These are phyloP conservation scores for Didymella arachidicola DNA, from an alignment of 2,329 filamentous ascomycete genomes.

Conservation along the genomic window DNA sequence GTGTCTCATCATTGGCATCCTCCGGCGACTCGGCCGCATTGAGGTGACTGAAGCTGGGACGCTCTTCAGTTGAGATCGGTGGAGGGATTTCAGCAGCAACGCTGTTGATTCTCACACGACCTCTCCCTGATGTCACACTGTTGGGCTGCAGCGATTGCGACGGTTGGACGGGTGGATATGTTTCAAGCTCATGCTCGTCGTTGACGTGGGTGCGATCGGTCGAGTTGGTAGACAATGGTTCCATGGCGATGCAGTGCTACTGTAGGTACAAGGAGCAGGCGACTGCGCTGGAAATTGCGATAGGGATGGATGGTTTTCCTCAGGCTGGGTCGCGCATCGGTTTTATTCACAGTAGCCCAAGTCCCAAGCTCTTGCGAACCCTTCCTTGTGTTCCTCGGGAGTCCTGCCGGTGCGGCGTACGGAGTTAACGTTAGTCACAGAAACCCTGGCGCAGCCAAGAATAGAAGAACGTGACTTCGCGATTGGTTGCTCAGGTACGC, in stretches of 20 bases:
- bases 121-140: slow-evolving; percentile 21
- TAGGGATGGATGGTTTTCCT: not conserved
- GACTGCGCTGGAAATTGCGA: not conserved
- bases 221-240: slow-evolving; percentile 26
- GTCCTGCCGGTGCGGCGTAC: not conserved
- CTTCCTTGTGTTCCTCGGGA: slow-evolving; percentile 7
- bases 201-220: slow-evolving; percentile 23
- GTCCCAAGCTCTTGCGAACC: slow-evolving; percentile 6
- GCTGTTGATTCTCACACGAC: slow-evolving; percentile 42
- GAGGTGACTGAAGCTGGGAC: slow-evolving; percentile 23
- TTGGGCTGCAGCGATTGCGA: slow-evolving; percentile 24
- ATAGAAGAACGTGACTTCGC: slow-evolving; percentile 15
- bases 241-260: slow-evolving; percentile 26
- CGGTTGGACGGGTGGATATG: slow-evolving; percentile 11
- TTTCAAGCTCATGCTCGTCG: slow-evolving; percentile 15
- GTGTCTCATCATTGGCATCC: slow-evolving; percentile 22
- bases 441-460: slow-evolving; percentile 10
- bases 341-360: slow-evolving; percentile 7
- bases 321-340: slow-evolving; percentile 2
- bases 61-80: slow-evolving; percentile 9
- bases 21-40: slow-evolving; percentile 26
- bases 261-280: slow-evolving; percentile 7
- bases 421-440: slow-evolving; percentile 19
- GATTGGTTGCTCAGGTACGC: slow-evolving; percentile 1
- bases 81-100: slow-evolving; percentile 33